These are phyloP conservation scores for Pyricularia grisea DNA, from an alignment of 2,329 filamentous ascomycete genomes.

Conservation along the genomic window DNA sequence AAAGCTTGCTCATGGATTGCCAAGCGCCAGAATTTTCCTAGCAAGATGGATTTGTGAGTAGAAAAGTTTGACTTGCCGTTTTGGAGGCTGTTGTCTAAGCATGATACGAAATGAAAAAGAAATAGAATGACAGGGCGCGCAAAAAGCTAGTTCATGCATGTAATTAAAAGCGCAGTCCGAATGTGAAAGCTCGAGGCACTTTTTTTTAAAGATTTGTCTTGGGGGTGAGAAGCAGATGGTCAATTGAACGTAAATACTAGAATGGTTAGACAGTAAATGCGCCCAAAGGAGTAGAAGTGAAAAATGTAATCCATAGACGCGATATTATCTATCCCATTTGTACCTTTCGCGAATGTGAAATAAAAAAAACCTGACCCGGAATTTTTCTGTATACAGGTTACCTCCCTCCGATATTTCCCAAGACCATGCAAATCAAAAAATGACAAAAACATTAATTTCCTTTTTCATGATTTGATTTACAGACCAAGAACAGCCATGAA, in stretches of 20 bases:
- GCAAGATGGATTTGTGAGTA: neutral
- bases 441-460: neutral
- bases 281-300: neutral
- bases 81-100: neutral
- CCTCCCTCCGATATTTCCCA: neutral
- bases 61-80: neutral
- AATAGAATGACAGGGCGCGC: neutral
- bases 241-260: neutral
- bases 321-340: neutral
- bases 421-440: slow-evolving; percentile 3
- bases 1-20: neutral
- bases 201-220: no score
- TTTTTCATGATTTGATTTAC: slow-evolving; percentile 18
- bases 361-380: neutral
- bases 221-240: neutral
- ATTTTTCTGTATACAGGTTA: neutral
- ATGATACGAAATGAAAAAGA: neutral
- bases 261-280: neutral
- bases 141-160: no score
- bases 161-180: no score
- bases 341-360: neutral
- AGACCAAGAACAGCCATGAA: slow-evolving; percentile 30
- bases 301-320: neutral
- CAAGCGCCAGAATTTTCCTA: neutral
- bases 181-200: no score